Evolutionary conservation across 2,329 filamentous ascomycete genomes (phyloP).

Genomic region (Botryotinia globosa): DNA sequence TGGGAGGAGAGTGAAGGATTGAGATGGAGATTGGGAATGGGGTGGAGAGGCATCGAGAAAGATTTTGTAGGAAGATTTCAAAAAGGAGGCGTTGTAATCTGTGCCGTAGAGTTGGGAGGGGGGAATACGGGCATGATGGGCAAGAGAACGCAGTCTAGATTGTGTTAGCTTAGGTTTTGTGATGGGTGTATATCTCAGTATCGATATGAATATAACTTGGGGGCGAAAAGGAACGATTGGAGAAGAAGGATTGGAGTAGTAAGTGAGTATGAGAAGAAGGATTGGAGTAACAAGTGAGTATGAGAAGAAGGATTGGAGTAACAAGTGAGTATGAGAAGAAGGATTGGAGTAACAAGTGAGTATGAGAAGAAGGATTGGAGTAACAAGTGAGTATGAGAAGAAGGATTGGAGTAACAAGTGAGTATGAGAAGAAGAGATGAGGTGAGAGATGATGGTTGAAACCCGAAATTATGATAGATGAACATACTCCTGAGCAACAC

Average conservation of each 20-base stretch:
- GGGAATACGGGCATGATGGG: conserved; percentile 38
- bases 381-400: not conserved
- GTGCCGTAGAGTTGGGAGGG: conserved; percentile 37
- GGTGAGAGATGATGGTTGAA: not conserved
- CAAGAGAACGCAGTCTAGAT: conserved; percentile 38
- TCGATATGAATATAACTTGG: not conserved
- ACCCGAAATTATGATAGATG: not conserved
- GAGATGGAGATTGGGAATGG: not conserved
- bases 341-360: too few relatives aligned
- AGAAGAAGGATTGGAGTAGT: not conserved
- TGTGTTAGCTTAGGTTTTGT: not conserved
- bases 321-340: not conserved
- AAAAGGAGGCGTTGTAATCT: conserved; percentile 38
- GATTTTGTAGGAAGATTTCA: conserved; percentile 41
- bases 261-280: not conserved
- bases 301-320: not conserved
- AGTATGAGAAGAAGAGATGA: not conserved
- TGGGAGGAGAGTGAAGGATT: conserved; percentile 11
- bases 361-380: not conserved
- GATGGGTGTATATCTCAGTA: too few relatives aligned
- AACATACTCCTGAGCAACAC: conserved; percentile 40
- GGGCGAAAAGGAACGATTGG: not conserved
- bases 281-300: not conserved
- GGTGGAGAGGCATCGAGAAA: conserved; percentile 38
- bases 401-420: too few relatives aligned